Conservation (phyloP, 371 early-diverging fungal species). For the Umbelopsis sp. region DNA sequence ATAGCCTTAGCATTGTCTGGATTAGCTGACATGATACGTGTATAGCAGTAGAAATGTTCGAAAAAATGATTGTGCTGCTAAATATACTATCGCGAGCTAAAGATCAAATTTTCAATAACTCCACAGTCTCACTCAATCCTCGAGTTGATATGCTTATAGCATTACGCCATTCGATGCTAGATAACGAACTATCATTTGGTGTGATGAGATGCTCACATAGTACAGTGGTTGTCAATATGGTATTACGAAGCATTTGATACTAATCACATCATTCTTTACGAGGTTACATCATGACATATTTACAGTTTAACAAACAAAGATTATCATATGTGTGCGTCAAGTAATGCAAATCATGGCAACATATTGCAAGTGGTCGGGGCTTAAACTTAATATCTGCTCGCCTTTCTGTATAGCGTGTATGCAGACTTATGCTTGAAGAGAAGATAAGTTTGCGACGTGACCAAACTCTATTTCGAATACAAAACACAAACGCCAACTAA, state of each 20-base stretch:
- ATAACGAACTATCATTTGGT: not conserved
- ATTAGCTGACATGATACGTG: not conserved
- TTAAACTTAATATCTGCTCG: too few relatives aligned
- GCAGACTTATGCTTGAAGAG: not conserved
- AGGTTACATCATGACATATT: not conserved
- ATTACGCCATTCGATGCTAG: slow-evolving; percentile 7
- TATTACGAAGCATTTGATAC: not conserved
- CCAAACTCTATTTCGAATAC: slow-evolving; percentile 17
- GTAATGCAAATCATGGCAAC: too few relatives aligned
- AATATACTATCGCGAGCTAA: not conserved
- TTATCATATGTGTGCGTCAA: too few relatives aligned
- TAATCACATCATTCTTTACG: not conserved
- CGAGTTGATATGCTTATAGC: not conserved
- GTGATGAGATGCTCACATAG: too few relatives aligned
- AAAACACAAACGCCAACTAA: not conserved
- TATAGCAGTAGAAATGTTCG: too few relatives aligned
- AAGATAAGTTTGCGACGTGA: not conserved
- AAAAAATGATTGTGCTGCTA: too few relatives aligned
- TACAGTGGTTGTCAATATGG: not conserved
- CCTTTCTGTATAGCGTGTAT: too few relatives aligned
- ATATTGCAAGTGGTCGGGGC: too few relatives aligned
- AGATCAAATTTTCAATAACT: not conserved
- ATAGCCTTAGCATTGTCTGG: too few relatives aligned
- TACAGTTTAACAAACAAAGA: not conserved
- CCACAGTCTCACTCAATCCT: slow-evolving; percentile 7